Percentiles rank a stretch among this genome's conserved stretches.
Evolutionary conservation across 2,329 filamentous ascomycete species (phyloP).

Genomic region (Nothopassalora personata): DNA sequence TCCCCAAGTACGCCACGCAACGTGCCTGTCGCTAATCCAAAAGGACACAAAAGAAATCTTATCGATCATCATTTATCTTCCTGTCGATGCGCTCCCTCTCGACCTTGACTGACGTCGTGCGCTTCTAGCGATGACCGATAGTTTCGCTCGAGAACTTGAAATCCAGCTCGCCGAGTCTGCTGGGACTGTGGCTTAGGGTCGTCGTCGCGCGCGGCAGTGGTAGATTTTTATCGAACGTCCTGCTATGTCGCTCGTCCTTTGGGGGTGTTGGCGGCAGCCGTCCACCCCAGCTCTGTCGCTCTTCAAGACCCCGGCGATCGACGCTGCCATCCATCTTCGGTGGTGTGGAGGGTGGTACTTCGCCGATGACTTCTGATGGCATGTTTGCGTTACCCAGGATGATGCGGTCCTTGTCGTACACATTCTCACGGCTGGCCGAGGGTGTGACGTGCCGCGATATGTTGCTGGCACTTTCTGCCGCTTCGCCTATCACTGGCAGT

Average conservation of each 20-base stretch:
- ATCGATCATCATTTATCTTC: background rate
- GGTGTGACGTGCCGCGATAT: constrained; percentile 19
- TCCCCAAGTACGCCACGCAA: background rate
- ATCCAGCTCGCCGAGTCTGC: constrained; percentile 10
- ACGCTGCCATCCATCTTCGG: constrained; percentile 27
- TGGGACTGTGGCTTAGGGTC: constrained; percentile 18
- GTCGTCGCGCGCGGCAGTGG: constrained; percentile 19
- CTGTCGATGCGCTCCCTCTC: background rate
- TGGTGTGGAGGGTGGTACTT: constrained; percentile 31
- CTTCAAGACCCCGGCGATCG: constrained; percentile 16
- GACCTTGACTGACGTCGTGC: background rate
- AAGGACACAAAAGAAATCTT: background rate
- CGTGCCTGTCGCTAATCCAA: background rate
- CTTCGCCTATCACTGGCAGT: constrained; percentile 84
- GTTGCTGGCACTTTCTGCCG: constrained; percentile 67
- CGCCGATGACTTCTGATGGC: constrained; percentile 24
- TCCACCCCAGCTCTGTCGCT: constrained; percentile 24
- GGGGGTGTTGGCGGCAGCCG: constrained; percentile 43
- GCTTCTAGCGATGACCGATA: background rate
- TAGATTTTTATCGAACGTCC: constrained; percentile 24
- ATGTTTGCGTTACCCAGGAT: constrained; percentile 25
- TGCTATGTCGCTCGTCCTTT: constrained; percentile 29
- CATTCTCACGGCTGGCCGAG: constrained; percentile 21
- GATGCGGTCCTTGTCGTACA: constrained; percentile 5
- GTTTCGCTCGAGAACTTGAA: constrained; percentile 5